Base-by-base conservation (phyloP, 371 early-diverging fungal genomes). In the Apophysomyces ossiformis region DNA sequence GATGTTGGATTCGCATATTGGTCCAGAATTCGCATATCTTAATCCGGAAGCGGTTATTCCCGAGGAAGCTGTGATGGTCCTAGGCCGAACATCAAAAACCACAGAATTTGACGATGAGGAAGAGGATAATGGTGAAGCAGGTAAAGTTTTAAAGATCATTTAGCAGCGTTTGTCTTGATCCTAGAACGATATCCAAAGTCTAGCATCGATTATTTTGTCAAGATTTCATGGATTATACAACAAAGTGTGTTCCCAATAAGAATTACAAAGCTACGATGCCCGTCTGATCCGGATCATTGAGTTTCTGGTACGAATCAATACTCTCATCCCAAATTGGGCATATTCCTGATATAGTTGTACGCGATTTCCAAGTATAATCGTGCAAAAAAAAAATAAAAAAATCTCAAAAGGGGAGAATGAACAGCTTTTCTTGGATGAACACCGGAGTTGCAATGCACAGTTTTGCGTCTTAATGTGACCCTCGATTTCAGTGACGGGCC, bases 1-100 rank as follows among this genome's bases (percentile, higher is more conserved):
- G 38, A 61, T 77, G 43, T 72, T 90, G 13, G 94, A 95, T 75
- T 71, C 84, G 7, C 85, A 77, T 66, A 47, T 70, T 16, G 74
- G 74, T 1, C 58, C 69, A 41, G 75, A 72, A 26, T 87, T 78
- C 58, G 58, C 69, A 32, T 87, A 79, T 50, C 64, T 87, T 7
- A 80, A 81, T 54, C 58, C 74, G 1, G 71, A 77, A 47, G 83
- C 79, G n/a, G 26, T 60, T 2, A 76, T 78, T 26, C 76, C 81
- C 12, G 63, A 67, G 15, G 65, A 72, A 56, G 73, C 67, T 7
- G 63, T 76, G 26, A 59, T 75, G 54, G 46, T 41, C 1, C 5
- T 50, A 18, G 35, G 54, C 5, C 54, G 54, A 21, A 7, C n/a
- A 9, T 0, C 18, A 26, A 54, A 58, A 16, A 56, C 62, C 5